phyloP scores from a whole-genome alignment of 768 basidiomycete genomes.

The Amanita muscaria region DNA sequence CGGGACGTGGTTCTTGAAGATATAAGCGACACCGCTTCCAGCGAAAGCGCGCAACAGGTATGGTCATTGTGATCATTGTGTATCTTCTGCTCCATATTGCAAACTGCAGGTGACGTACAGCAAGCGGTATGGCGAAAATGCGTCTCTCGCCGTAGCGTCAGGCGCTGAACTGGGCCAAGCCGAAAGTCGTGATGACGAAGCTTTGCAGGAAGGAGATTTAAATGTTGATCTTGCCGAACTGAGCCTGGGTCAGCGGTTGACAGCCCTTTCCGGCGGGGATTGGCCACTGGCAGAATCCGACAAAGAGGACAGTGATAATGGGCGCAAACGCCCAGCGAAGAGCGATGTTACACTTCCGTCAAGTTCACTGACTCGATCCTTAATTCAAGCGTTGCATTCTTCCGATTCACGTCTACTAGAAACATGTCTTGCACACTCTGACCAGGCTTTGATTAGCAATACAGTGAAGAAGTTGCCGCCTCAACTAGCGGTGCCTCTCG shows the following conservation, averaged over 20 bases:
- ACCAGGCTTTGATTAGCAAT: conserved; percentile 71
- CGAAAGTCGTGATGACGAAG: conserved; percentile 42
- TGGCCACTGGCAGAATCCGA: conserved; percentile 18
- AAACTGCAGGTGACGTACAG: conserved; percentile 34
- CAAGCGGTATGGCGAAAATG: conserved; percentile 61
- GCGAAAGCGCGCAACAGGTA: background rate
- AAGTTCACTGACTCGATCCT: conserved; percentile 83
- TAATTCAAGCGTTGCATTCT: conserved; percentile 95
- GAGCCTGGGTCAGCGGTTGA: conserved; percentile 83
- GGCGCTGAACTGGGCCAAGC: conserved; percentile 60
- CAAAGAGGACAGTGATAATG: conserved; percentile 34
- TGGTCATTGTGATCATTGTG: conserved; percentile 1
- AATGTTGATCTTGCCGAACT: conserved; percentile 86
- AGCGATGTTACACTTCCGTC: conserved; percentile 50
- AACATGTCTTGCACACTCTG: conserved; percentile 78
- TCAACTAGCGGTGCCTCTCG: conserved; percentile 75
- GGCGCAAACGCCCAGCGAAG: conserved; percentile 27
- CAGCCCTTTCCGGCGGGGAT: conserved; percentile 53
- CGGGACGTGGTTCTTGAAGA: conserved; percentile 39
- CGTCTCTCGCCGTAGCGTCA: conserved; percentile 54
- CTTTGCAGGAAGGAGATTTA: conserved; percentile 52
- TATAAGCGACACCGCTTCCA: conserved; percentile 14
- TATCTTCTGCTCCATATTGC: background rate
- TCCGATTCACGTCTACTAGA: conserved; percentile 83
- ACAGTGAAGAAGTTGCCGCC: conserved; percentile 84